These are phyloP conservation scores for Lentinula aciculospora DNA, from an alignment of 768 basidiomycete genomes.

Conservation along the genomic window DNA sequence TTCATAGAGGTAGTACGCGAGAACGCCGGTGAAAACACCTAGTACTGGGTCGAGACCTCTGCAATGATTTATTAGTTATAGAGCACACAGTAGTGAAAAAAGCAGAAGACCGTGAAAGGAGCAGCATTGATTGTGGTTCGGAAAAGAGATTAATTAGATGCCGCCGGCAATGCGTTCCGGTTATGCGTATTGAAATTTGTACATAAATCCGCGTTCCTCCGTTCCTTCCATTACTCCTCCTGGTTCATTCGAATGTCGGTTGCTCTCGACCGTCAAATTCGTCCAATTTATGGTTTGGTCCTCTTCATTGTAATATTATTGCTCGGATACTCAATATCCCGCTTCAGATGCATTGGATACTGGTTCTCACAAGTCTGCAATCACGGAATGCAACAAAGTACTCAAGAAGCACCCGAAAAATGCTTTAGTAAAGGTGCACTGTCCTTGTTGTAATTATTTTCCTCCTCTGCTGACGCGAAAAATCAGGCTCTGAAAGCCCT, in stretches of 20 bases:
- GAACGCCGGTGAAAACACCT: constrained; percentile 70
- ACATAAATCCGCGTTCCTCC: constrained; percentile 2
- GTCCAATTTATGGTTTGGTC: constrained; percentile 71
- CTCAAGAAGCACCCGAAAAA: constrained; percentile 81
- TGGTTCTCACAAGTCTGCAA: constrained; percentile 81
- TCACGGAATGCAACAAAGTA: constrained; percentile 81
- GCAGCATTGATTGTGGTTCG: constrained; percentile 17
- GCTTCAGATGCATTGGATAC: constrained; percentile 76
- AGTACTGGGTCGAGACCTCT: constrained; percentile 69
- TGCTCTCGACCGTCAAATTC: constrained; percentile 76
- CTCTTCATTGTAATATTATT: constrained; percentile 3
- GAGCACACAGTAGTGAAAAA: constrained; percentile 6
- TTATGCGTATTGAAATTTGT: not conserved
- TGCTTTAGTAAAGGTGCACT: constrained; percentile 58
- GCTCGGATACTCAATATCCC: constrained; percentile 1
- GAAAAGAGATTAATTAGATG: not conserved
- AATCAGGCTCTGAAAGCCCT: constrained; percentile 76
- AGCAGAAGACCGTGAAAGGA: constrained; percentile 43
- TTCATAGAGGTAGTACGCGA: constrained; percentile 80
- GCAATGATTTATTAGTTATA: not conserved
- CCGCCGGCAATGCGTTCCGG: not conserved
- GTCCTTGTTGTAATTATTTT: not conserved
- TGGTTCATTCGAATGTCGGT: constrained; percentile 47
- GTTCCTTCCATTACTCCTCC: constrained; percentile 10
- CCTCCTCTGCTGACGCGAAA: constrained; percentile 12